Evolutionary conservation across 2,329 filamentous ascomycete species (phyloP).

Genomic region (Parastagonospora avenae): DNA sequence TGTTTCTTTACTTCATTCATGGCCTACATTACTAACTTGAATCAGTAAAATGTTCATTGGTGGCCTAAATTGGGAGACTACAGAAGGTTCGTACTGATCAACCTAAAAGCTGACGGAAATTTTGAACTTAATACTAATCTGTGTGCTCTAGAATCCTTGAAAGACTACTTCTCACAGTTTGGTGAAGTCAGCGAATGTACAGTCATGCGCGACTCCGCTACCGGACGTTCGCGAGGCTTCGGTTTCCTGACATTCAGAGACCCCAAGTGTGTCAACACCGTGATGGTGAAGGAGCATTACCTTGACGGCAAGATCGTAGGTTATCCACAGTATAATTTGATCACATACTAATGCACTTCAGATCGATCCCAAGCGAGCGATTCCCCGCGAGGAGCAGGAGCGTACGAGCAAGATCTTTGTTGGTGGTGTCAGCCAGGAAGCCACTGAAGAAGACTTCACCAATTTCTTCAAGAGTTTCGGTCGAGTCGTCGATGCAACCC

Average conservation of each 20-base stretch:
- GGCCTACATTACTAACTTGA: conserved; percentile 21
- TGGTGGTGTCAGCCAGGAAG: conserved; percentile 95
- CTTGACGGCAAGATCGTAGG: conserved; percentile 97
- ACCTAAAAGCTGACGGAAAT: not conserved
- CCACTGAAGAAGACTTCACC: conserved; percentile 93
- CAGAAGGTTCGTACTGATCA: conserved; percentile 75
- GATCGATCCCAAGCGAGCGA: conserved; percentile 98
- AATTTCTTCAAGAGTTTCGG: conserved; percentile 97
- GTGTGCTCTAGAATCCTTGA: conserved; percentile 76
- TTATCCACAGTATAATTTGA: conserved; percentile 23
- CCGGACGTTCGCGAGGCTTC: conserved; percentile 91
- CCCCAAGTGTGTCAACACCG: conserved; percentile 95
- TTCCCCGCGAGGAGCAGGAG: conserved; percentile 96
- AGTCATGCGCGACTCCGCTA: conserved; percentile 97
- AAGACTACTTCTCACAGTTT: conserved; percentile 97
- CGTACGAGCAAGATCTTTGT: conserved; percentile 99
- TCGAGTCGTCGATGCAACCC: conserved; percentile 91
- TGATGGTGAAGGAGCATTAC: conserved; percentile 99
- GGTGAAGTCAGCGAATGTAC: conserved; percentile 97
- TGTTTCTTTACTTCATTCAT: not conserved
- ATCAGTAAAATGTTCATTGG: conserved; percentile 99
- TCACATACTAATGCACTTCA: conserved; percentile 48
- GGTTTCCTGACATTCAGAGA: conserved; percentile 98
- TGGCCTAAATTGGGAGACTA: conserved; percentile 98
- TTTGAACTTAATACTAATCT: not conserved